phyloP scores from a whole-genome alignment of 768 basidiomycete species.

The Pleurotus sapidus region DNA sequence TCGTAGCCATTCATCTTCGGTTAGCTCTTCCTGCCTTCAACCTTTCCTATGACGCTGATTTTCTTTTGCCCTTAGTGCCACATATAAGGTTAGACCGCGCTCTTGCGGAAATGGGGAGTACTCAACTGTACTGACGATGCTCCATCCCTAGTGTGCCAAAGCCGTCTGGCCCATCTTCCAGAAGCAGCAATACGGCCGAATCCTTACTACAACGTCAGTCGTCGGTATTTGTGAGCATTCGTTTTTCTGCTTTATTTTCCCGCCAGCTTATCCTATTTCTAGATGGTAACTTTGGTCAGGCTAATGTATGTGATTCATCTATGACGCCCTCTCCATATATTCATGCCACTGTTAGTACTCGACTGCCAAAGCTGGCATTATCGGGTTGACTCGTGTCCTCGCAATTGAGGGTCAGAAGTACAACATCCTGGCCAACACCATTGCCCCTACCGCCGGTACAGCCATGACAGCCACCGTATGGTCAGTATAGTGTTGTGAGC shows the following conservation, averaged over 20 bases:
- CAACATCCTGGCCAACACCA: constrained; percentile 83
- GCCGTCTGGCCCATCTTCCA: constrained; percentile 97
- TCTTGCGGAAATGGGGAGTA: too few species aligned
- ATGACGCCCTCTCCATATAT: constrained; percentile 7
- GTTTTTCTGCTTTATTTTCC: not conserved
- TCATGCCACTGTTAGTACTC: constrained; percentile 55
- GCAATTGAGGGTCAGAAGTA: constrained; percentile 92
- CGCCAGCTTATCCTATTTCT: not conserved
- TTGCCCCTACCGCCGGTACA: constrained; percentile 87
- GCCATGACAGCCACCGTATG: constrained; percentile 89
- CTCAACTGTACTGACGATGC: too few species aligned
- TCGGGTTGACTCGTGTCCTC: constrained; percentile 85
- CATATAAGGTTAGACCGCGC: constrained; percentile 65
- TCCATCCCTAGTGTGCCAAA: constrained; percentile 65
- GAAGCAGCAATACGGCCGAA: constrained; percentile 94
- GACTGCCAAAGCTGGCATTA: constrained; percentile 90
- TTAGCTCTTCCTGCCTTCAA: constrained; percentile 16
- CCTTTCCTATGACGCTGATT: constrained; percentile 4
- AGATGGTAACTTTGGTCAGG: constrained; percentile 97
- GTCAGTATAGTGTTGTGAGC: constrained; percentile 29
- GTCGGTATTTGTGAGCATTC: constrained; percentile 84
- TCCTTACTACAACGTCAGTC: constrained; percentile 90
- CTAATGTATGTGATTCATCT: constrained; percentile 54
- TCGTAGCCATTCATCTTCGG: constrained; percentile 84
- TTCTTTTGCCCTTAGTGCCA: constrained; percentile 48